phyloP scores from a whole-genome alignment of 768 basidiomycete species.

The Phylloporus scabripes region DNA sequence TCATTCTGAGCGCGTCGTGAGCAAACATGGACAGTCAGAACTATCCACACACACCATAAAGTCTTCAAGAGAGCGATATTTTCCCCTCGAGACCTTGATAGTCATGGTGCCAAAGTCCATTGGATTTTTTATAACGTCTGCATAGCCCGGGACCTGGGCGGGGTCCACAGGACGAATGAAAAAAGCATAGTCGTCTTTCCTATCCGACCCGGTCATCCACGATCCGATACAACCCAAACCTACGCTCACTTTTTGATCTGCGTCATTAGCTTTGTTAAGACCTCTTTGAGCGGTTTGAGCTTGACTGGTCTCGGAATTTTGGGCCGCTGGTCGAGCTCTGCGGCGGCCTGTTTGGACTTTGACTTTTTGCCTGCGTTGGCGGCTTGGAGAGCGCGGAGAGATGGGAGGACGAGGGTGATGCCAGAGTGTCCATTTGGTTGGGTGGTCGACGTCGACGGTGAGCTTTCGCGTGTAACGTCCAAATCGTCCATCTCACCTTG shows the following conservation, averaged over 20 bases:
- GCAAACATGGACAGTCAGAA: not conserved
- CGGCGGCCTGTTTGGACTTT: constrained; percentile 30
- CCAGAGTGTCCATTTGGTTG: constrained; percentile 36
- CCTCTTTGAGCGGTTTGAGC: constrained; percentile 75
- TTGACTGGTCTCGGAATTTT: constrained; percentile 55
- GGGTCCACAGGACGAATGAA: constrained; percentile 66
- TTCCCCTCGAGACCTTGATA: constrained; percentile 67
- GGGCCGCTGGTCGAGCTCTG: constrained; percentile 22
- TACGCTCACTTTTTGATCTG: constrained; percentile 71
- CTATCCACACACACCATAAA: constrained; percentile 51
- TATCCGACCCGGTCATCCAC: constrained; percentile 27
- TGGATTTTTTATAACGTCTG: constrained; percentile 69
- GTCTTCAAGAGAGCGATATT: constrained; percentile 76
- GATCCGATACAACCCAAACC: not conserved
- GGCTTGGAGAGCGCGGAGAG: constrained; percentile 57
- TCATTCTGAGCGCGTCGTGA: constrained; percentile 43
- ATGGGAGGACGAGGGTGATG: constrained; percentile 61
- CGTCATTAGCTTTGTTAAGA: constrained; percentile 55
- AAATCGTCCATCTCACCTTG: constrained; percentile 30
- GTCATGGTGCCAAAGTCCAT: constrained; percentile 93
- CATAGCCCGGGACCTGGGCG: constrained; percentile 54
- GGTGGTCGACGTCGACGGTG: constrained; percentile 26
- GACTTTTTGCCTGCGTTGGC: constrained; percentile 48
- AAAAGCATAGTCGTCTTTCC: constrained; percentile 85
- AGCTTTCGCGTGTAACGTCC: constrained; percentile 28